Base-by-base conservation (phyloP, 108 stramenopile species). In the Cyclotella atomus region DNA sequence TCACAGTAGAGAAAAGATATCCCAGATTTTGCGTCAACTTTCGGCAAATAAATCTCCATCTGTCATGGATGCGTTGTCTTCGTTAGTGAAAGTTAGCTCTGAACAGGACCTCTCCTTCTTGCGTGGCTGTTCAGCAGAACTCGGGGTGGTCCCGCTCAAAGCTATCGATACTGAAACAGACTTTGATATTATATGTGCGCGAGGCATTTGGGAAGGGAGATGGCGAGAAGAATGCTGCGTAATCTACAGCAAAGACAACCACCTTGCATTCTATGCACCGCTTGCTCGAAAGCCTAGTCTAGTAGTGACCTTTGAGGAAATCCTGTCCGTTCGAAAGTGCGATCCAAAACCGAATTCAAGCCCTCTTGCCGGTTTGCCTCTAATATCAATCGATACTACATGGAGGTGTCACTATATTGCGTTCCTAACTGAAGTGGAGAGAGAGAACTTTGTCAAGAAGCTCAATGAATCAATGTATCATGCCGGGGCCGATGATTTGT, bases 221-320 rank as follows among this genome's bases (percentile, higher is more conserved):
- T 97, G 97, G 97, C 70, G 95, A 43, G 96, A 97, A 77, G 97
- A 97, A 79, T 89, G 89, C 83, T 92, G 85, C 38, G 90, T 86
- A 12, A 23, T 97, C 17, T 93, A 93, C 60, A 27, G 70, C 14
- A 67, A 55, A 47, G 84, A 83, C 8, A 77, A 70, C 2, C 84
- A 83, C 66, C 43, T 97, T 28, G 78, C 79, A 3, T 94, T 94
- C 79, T 97, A 94, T 83, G 82, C 91, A 0, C 93, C 94, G 20
- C 71, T 95, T 10, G 64, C 94, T 34, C 92, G 86, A 63, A 89
- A 91, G 36, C 87, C 95, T 3, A 87, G 77, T 50, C 79, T 91
- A 53, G 89, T 89, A 7, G 81, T 95, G 10, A 57, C 79, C 56
- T 87, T 86, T 60, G 78, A 73, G 12, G 93, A 94, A 66, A 79